Evolutionary conservation across 306 rosid genomes (phyloP).

Genomic region (Adenanthera pavonina): DNA sequence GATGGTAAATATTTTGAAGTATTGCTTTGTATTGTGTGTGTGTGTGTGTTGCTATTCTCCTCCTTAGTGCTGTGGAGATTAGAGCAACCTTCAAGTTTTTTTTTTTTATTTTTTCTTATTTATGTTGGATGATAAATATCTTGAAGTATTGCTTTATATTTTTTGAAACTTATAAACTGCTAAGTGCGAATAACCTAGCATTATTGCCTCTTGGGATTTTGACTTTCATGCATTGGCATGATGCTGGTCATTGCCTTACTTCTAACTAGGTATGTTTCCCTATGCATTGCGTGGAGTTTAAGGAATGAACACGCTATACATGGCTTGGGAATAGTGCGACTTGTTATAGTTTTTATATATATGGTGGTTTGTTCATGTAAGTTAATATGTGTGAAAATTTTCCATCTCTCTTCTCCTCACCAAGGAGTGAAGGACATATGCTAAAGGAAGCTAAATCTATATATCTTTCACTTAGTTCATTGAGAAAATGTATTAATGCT

Average conservation of each 20-base stretch:
- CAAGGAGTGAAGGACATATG: conserved; percentile 97
- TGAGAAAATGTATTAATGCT: conserved; percentile 96
- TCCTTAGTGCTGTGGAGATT: no score
- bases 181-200: conserved; percentile 11
- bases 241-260: conserved; percentile 19
- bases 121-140: neutral
- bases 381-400: conserved; percentile 31
- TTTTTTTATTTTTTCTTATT: no score
- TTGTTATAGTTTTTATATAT: neutral
- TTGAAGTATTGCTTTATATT: neutral
- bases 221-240: neutral
- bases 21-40: no score
- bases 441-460: conserved; percentile 97
- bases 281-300: neutral
- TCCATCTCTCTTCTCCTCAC: conserved; percentile 28
- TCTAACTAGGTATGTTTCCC: neutral
- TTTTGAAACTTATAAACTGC: conserved; percentile 11
- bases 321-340: neutral
- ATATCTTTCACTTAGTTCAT: conserved; percentile 91
- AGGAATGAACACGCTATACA: neutral
- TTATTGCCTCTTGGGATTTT: conserved; percentile 23
- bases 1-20: no score
- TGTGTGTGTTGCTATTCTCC: no score
- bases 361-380: conserved; percentile 14
- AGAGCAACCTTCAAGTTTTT: no score